These are phyloP conservation scores for Claviceps sp. DNA, from an alignment of 2,329 filamentous ascomycete genomes.

Conservation along the genomic window DNA sequence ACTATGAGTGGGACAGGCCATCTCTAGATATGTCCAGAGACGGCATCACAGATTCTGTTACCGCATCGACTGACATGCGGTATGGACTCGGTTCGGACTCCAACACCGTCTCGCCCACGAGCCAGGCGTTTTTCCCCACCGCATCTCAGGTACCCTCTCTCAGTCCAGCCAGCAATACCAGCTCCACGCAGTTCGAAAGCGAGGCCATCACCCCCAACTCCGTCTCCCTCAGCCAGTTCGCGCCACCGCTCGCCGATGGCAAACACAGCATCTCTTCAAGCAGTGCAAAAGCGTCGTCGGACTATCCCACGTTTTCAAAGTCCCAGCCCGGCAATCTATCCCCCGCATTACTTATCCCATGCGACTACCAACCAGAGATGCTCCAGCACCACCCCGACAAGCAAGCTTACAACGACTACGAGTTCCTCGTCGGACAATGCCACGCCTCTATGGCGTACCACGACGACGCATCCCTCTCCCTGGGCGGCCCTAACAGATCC, in stretches of 20 bases:
- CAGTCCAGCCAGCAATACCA: constrained; percentile 33
- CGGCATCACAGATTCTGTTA: constrained; percentile 10
- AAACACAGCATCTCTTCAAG: constrained; percentile 14
- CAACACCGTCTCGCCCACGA: constrained; percentile 6
- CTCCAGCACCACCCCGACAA: constrained; percentile 19
- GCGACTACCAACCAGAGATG: constrained; percentile 44
- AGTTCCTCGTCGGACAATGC: constrained; percentile 7
- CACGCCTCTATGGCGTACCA: constrained; percentile 7
- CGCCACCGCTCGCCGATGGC: constrained; percentile 28
- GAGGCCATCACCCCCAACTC: constrained; percentile 31
- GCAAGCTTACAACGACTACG: constrained; percentile 20
- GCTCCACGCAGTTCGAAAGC: constrained; percentile 22
- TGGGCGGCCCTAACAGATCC: constrained; percentile 8
- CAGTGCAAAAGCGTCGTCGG: constrained; percentile 26
- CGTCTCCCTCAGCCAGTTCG: constrained; percentile 35
- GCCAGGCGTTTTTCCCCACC: constrained; percentile 12
- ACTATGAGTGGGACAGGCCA: constrained; percentile 50
- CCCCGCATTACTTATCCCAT: constrained; percentile 48
- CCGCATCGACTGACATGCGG: constrained; percentile 13
- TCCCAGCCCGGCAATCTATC: constrained; percentile 46
- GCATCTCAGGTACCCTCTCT: constrained; percentile 31
- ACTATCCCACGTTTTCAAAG: constrained; percentile 43
- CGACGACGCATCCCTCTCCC: constrained; percentile 8
- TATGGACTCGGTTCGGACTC: constrained; percentile 12
- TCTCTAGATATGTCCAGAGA: constrained; percentile 31